Evolutionary conservation across 768 basidiomycete genomes (phyloP).

Genomic region (Hygrophorus pudorinus): DNA sequence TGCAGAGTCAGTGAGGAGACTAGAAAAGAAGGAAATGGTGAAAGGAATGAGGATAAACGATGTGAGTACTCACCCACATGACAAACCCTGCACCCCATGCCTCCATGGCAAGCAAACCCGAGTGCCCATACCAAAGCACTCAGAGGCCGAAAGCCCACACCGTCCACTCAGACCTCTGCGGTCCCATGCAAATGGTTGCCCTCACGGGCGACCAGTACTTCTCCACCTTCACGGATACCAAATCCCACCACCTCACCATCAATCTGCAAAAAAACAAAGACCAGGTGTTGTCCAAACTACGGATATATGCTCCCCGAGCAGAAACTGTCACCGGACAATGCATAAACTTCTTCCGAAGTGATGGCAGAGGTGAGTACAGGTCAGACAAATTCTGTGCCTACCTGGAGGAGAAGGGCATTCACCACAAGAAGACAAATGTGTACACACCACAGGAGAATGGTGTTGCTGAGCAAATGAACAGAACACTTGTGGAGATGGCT

Average conservation of each 20-base stretch:
- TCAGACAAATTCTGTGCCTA: conserved; percentile 10
- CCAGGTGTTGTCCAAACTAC: too few relatives aligned
- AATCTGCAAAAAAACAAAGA: neutral
- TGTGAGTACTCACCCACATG: too few relatives aligned
- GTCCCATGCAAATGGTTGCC: conserved; percentile 12
- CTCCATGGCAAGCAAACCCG: too few relatives aligned
- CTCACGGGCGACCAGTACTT: conserved; percentile 10
- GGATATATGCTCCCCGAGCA: conserved; percentile 1
- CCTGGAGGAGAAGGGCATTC: conserved; percentile 13
- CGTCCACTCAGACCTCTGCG: conserved; percentile 17
- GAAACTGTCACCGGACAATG: neutral
- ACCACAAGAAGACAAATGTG: conserved; percentile 14
- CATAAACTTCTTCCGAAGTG: neutral
- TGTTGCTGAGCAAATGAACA: conserved; percentile 19
- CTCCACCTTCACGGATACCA: conserved; percentile 11
- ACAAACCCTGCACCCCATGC: too few relatives aligned
- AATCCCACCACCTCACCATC: neutral
- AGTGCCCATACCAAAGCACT: too few relatives aligned
- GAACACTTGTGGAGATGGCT: conserved; percentile 12
- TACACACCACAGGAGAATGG: conserved; percentile 22
- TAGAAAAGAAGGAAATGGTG: too few relatives aligned
- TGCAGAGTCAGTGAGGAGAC: too few relatives aligned
- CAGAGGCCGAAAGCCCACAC: neutral
- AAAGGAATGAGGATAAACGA: too few relatives aligned
- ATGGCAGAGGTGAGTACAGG: conserved; percentile 3